Conservation (phyloP, 2,329 filamentous ascomycete species). For the Beauveria rudraprayagi region DNA sequence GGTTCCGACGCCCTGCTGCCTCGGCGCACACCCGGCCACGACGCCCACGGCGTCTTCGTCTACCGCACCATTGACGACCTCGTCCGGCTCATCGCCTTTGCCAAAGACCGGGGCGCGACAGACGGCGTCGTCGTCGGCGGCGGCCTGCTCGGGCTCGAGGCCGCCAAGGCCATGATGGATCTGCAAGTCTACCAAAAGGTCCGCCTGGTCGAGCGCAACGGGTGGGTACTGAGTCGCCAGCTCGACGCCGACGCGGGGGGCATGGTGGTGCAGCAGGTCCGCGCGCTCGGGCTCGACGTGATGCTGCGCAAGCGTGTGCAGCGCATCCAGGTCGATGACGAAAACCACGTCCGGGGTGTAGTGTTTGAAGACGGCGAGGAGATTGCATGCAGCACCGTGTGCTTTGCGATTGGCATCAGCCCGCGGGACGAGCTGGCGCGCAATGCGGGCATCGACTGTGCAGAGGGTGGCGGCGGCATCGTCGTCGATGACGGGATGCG, state of each 20-base stretch:
- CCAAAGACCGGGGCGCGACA: conserved; percentile 56
- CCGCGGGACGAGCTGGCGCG: conserved; percentile 71
- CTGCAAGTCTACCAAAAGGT: conserved; percentile 66
- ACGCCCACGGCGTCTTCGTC: conserved; percentile 81
- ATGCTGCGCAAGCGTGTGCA: conserved; percentile 69
- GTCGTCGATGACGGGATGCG: conserved; percentile 58
- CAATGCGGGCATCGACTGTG: conserved; percentile 62
- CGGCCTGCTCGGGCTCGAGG: conserved; percentile 77
- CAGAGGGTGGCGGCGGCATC: conserved; percentile 67
- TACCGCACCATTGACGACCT: conserved; percentile 42
- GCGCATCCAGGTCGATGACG: conserved; percentile 58
- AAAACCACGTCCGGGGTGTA: conserved; percentile 64
- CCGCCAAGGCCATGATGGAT: conserved; percentile 87
- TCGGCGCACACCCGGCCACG: conserved; percentile 62
- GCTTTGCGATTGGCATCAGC: conserved; percentile 83
- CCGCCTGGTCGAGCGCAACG: conserved; percentile 71
- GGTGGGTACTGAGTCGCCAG: conserved; percentile 76
- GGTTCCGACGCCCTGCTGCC: conserved; percentile 71
- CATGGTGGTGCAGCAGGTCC: conserved; percentile 76
- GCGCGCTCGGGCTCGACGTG: conserved; percentile 70
- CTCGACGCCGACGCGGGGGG: conserved; percentile 72
- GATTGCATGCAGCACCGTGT: conserved; percentile 72
- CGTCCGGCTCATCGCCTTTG: conserved; percentile 58
- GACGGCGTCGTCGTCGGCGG: conserved; percentile 74
- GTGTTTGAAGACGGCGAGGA: conserved; percentile 73